A percentile compares a stretch with the other conserved stretches of the same genome.
Evolutionary conservation across 371 early-diverging fungal species (phyloP).

Genomic region (Fennellomyces sp.): DNA sequence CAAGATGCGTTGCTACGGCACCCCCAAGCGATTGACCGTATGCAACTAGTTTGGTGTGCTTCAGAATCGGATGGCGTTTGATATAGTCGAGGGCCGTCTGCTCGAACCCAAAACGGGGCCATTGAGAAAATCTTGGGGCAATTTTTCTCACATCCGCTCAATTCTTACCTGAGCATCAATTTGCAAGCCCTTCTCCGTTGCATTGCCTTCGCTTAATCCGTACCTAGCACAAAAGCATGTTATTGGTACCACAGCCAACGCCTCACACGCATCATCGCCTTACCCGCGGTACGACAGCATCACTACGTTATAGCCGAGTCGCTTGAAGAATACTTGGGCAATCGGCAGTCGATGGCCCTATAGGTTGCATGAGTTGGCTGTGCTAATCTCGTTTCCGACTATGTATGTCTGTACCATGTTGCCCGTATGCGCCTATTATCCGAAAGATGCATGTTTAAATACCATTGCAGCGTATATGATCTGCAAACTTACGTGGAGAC

Average conservation of each 20-base stretch:
- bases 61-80: slow-evolving; percentile 70
- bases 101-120: slow-evolving; percentile 4
- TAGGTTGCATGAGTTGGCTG: neutral
- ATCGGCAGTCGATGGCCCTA: slow-evolving; percentile 92
- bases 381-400: too few relatives aligned
- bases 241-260: neutral
- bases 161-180: slow-evolving; percentile 83
- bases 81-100: slow-evolving; percentile 88
- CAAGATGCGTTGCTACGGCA: slow-evolving; percentile 90
- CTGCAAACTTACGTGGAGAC: slow-evolving; percentile 71
- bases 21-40: slow-evolving; percentile 97
- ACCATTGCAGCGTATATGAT: neutral
- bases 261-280: slow-evolving; percentile 1
- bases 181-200: slow-evolving; percentile 85
- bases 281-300: slow-evolving; percentile 96
- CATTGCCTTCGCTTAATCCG: slow-evolving; percentile 86
- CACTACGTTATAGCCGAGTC: slow-evolving; percentile 81
- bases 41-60: slow-evolving; percentile 78
- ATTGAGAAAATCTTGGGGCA: neutral
- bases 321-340: slow-evolving; percentile 70
- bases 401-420: slow-evolving; percentile 84
- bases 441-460: too few relatives aligned
- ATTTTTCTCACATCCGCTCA: neutral
- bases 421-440: slow-evolving; percentile 96
- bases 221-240: slow-evolving; percentile 58